These are phyloP conservation scores for Emiliania huxleyi DNA, from an alignment of 78 protist genomes.

Conservation along the genomic window DNA sequence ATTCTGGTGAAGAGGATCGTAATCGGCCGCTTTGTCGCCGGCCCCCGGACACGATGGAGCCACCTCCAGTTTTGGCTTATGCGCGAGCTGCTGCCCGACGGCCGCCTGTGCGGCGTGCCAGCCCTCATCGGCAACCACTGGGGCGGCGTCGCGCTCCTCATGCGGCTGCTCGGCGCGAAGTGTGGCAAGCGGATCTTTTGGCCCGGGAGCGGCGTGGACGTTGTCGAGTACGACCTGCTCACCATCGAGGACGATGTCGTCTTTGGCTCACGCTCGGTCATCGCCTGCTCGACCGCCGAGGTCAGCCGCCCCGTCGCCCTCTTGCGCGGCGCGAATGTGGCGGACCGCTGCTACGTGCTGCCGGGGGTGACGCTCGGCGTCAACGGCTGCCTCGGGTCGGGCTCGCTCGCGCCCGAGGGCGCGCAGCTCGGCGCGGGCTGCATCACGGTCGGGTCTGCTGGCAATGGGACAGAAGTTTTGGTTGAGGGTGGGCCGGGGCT, in stretches of 20 bases:
- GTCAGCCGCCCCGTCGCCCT: background rate
- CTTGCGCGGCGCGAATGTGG: background rate
- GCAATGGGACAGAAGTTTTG: too few species aligned
- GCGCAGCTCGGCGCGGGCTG: too few species aligned
- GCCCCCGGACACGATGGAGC: background rate
- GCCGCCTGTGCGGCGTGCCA: background rate
- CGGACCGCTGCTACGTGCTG: background rate
- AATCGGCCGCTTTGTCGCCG: background rate
- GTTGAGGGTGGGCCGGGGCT: too few species aligned
- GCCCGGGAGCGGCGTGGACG: constrained; percentile 9
- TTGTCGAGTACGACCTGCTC: constrained; percentile 24
- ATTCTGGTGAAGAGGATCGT: background rate
- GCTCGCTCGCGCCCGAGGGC: background rate
- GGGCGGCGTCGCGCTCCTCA: background rate
- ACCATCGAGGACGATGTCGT: constrained; percentile 13
- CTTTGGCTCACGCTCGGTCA: constrained; percentile 1
- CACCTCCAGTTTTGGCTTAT: constrained; percentile 12
- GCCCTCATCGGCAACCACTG: constrained; percentile 5
- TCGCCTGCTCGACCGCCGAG: background rate
- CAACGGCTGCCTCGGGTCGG: background rate
- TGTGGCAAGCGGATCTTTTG: background rate
- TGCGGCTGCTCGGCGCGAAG: constrained; percentile 15
- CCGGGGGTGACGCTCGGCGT: background rate
- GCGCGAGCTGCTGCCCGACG: background rate
- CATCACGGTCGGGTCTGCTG: background rate